Conservation (phyloP, 2,329 filamentous ascomycete genomes). For the Aureobasidium sp. region DNA sequence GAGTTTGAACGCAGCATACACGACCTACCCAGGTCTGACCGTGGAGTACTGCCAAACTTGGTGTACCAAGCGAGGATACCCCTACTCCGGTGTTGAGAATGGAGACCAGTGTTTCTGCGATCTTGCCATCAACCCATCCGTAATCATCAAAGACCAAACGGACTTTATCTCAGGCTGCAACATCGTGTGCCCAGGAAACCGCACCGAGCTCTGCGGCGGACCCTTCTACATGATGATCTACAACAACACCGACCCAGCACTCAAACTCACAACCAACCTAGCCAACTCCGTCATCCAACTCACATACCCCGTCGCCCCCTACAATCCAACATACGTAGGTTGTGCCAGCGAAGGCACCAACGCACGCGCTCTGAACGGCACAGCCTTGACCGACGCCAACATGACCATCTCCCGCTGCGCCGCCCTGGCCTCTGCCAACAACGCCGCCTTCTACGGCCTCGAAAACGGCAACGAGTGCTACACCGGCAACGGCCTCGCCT, state of each 20-base stretch:
- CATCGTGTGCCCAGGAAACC: constrained; percentile 19
- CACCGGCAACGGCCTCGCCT: constrained; percentile 28
- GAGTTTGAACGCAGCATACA: constrained; percentile 20
- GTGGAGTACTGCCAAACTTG: constrained; percentile 26
- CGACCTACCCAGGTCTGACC: constrained; percentile 25
- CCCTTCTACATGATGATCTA: constrained; percentile 23
- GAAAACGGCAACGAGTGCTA: constrained; percentile 51
- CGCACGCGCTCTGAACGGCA: constrained; percentile 30
- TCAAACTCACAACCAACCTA: constrained; percentile 16
- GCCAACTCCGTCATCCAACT: constrained; percentile 13
- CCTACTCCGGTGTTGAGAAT: constrained; percentile 25
- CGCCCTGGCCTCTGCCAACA: constrained; percentile 40
- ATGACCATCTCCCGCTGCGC: constrained; percentile 52
- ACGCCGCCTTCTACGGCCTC: constrained; percentile 46
- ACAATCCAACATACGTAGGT: constrained; percentile 39
- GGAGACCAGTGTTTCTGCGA: constrained; percentile 28
- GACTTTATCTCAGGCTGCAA: constrained; percentile 24
- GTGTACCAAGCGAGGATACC: constrained; percentile 23
- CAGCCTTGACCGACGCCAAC: constrained; percentile 16
- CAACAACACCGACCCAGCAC: constrained; percentile 25
- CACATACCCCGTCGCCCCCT: constrained; percentile 12
- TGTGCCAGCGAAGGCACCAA: constrained; percentile 44
- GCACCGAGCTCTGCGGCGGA: constrained; percentile 24
- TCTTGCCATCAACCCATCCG: constrained; percentile 24
- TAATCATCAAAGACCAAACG: constrained; percentile 17